Base-by-base conservation (phyloP, 2,329 filamentous ascomycete genomes). In the Emergomyces pasteurianus region DNA sequence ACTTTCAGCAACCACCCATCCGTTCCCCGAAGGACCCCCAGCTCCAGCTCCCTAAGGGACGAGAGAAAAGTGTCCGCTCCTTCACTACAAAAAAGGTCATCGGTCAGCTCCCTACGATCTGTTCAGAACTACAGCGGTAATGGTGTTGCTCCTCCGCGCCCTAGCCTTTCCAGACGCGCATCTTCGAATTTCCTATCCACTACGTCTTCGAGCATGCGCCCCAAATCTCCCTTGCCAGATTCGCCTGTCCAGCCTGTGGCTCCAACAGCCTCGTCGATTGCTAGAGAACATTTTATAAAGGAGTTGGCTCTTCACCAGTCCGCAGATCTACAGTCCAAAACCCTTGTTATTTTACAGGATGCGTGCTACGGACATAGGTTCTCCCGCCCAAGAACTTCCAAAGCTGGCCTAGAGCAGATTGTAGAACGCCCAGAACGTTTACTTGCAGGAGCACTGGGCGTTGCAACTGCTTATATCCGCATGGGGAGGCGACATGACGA, bases 361-460 rank as follows among this genome's bases (percentile, higher is more conserved):
- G 86, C 88, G 59, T 96, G 92, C 74, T 99, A 97, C 72, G 92
- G 92, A 28, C 94, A 99, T 75, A 86, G 91, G 26, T 99, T 86
- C 73, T 90, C 92, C 12, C 83, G 94, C 52, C 90, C 90, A 3
- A 86, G 88, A 67, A 87, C 90, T 0, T 87, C 85, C 26, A 87
- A 87, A 68, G 81, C 78, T 52, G 82, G 83, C 18, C 80, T 97
- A 1, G 84, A 79, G 68, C 88, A 86, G 61, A 96, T 99, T 65
- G 92, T 99, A 56, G 94, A 99, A 75, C 83, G 94, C 12, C 94
- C 94, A 0, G 94, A 99, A 77, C 82, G 94, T 62, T 86, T 99
- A 65, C 88, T 89, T 67, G 94, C 94, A 4, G 86, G 86, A 63
- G 83, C 92, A 0, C 72, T 96, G 57, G 94, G 94, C 2, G 80